phyloP scores from a whole-genome alignment of 2,329 filamentous ascomycete species.

The Dothidotthia symphoricarpi region DNA sequence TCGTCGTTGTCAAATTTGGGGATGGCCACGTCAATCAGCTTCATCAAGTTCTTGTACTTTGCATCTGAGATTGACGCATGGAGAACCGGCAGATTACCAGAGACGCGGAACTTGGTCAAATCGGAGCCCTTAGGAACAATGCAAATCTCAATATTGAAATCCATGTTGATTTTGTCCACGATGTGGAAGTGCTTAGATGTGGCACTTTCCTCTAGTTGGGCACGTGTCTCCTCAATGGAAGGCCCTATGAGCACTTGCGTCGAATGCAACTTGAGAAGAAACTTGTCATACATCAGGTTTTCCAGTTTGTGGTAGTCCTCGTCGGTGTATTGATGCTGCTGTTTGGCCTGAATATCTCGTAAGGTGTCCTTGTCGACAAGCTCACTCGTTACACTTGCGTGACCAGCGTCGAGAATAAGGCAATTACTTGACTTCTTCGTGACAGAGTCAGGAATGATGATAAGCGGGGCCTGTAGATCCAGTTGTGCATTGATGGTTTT shows the following conservation, averaged over 20 bases:
- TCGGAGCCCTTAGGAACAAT: slow-evolving; percentile 96
- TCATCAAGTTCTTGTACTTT: slow-evolving; percentile 98
- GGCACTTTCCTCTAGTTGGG: slow-evolving; percentile 69
- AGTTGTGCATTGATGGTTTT: slow-evolving; percentile 97
- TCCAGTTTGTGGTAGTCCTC: slow-evolving; percentile 86
- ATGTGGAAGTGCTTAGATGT: slow-evolving; percentile 76
- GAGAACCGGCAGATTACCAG: slow-evolving; percentile 85
- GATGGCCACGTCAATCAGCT: slow-evolving; percentile 89
- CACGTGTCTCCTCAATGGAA: slow-evolving; percentile 84
- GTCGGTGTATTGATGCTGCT: slow-evolving; percentile 81
- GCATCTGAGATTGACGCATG: slow-evolving; percentile 89
- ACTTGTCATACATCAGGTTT: slow-evolving; percentile 96
- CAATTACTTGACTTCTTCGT: slow-evolving; percentile 77
- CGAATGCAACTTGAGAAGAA: slow-evolving; percentile 85
- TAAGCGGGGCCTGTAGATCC: slow-evolving; percentile 90
- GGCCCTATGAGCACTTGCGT: slow-evolving; percentile 95
- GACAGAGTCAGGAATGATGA: slow-evolving; percentile 94
- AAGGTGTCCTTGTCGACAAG: slow-evolving; percentile 89
- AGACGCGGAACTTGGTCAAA: slow-evolving; percentile 85
- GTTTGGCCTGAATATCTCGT: slow-evolving; percentile 85
- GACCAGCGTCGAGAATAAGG: slow-evolving; percentile 92
- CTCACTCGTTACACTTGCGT: slow-evolving; percentile 90
- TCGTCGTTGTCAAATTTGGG: slow-evolving; percentile 68
- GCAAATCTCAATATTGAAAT: slow-evolving; percentile 93
- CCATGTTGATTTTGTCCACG: slow-evolving; percentile 94